phyloP scores from a whole-genome alignment of 129 eudicot species.

The Tanacetum coccineum region DNA sequence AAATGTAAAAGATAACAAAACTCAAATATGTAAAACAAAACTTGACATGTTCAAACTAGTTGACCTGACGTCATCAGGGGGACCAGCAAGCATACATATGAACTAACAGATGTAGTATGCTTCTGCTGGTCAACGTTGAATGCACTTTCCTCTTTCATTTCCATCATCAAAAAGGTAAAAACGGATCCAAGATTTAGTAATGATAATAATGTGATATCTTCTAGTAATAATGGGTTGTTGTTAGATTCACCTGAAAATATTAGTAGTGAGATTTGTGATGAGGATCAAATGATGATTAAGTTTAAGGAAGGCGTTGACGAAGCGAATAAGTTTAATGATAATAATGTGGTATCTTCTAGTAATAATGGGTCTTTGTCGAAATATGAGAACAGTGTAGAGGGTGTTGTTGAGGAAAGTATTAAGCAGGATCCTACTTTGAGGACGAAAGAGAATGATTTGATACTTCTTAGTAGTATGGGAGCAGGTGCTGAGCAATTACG shows the following conservation, averaged over 20 bases:
- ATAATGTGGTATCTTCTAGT: conserved; percentile 1
- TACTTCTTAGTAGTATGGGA: conserved; percentile 48
- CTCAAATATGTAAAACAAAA: too few relatives aligned
- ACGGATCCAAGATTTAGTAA: too few relatives aligned
- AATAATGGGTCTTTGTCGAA: too few relatives aligned
- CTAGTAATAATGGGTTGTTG: conserved; percentile 18
- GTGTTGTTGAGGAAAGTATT: conserved; percentile 54
- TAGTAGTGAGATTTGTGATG: conserved; percentile 39
- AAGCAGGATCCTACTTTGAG: conserved; percentile 60
- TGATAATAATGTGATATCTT: neutral
- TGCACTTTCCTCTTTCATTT: too few relatives aligned
- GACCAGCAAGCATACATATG: too few relatives aligned
- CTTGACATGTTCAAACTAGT: too few relatives aligned
- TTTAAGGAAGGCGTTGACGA: conserved; percentile 65
- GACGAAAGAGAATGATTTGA: conserved; percentile 51
- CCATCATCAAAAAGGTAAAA: too few relatives aligned
- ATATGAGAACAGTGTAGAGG: conserved; percentile 20
- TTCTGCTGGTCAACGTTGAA: too few relatives aligned
- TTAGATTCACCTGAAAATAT: too few relatives aligned
- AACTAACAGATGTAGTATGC: too few relatives aligned
- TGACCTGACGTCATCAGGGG: too few relatives aligned
- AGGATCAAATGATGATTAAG: conserved; percentile 47
- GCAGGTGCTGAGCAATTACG: conserved; percentile 34
- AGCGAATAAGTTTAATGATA: conserved; percentile 45
- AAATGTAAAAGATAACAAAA: too few relatives aligned